These are phyloP conservation scores for Colletotrichum sp. DNA, from an alignment of 2,329 filamentous ascomycete genomes.

Conservation along the genomic window DNA sequence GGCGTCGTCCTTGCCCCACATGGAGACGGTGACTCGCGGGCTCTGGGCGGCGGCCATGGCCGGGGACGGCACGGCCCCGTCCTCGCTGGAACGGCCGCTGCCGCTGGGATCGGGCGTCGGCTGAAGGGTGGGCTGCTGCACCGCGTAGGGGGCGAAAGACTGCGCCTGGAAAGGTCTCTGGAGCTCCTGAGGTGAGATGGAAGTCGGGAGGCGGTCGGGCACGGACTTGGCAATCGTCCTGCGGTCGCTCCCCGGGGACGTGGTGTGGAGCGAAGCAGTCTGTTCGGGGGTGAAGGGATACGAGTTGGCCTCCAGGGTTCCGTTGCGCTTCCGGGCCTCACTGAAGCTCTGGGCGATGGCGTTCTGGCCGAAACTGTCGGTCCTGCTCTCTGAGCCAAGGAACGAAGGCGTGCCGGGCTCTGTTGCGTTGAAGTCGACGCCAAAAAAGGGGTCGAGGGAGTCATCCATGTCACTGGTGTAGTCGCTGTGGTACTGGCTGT, in stretches of 20 bases:
- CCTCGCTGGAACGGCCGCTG: slow-evolving; percentile 56
- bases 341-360: neutral
- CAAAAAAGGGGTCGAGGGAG: slow-evolving; percentile 56
- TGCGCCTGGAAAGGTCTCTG: slow-evolving; percentile 42
- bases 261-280: slow-evolving; percentile 53
- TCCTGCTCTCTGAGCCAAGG: slow-evolving; percentile 33
- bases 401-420: slow-evolving; percentile 50
- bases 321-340: slow-evolving; percentile 9
- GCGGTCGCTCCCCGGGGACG: slow-evolving; percentile 43
- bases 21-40: slow-evolving; percentile 61
- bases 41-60: slow-evolving; percentile 52
- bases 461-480: slow-evolving; percentile 45
- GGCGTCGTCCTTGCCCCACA: slow-evolving; percentile 52
- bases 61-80: slow-evolving; percentile 43
- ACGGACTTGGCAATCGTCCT: slow-evolving; percentile 28
- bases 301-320: slow-evolving; percentile 26
- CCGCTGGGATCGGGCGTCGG: slow-evolving; percentile 56
- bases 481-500: slow-evolving; percentile 56
- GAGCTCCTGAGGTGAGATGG: slow-evolving; percentile 47
- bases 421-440: slow-evolving; percentile 49
- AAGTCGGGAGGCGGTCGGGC: slow-evolving; percentile 31
- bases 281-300: slow-evolving; percentile 59
- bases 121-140: slow-evolving; percentile 34
- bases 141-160: slow-evolving; percentile 32
- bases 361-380: slow-evolving; percentile 21